Evolutionary conservation across 805 yeast species (phyloP).

Genomic region (Pichia scutulata): DNA sequence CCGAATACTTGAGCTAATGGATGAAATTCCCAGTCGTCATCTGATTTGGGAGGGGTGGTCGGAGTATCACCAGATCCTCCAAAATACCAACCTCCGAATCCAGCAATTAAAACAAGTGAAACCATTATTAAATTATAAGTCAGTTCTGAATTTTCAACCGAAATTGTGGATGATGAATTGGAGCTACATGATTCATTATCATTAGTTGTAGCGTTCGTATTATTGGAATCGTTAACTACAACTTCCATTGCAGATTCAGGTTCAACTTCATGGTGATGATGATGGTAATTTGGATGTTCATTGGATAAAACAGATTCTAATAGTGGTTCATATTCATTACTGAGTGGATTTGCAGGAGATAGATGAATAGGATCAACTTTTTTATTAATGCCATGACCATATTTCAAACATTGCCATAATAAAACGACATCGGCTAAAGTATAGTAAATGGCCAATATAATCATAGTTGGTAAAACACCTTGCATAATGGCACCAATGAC

Average conservation of each 20-base stretch:
- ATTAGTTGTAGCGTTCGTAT: constrained; percentile 28
- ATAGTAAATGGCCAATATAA: constrained; percentile 83
- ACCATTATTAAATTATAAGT: constrained; percentile 46
- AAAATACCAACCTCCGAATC: constrained; percentile 82
- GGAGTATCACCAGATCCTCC: constrained; percentile 21
- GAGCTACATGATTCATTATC: constrained; percentile 18
- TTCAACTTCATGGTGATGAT: constrained; percentile 10
- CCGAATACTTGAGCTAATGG: constrained; percentile 85
- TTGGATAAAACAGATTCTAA: constrained; percentile 51
- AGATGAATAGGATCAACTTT: constrained; percentile 67
- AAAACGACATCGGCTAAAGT: constrained; percentile 85
- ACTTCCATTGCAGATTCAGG: constrained; percentile 18
- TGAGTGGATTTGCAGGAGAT: constrained; percentile 83
- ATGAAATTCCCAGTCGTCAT: constrained; percentile 50
- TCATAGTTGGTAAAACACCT: constrained; percentile 91
- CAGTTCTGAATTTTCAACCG: constrained; percentile 20
- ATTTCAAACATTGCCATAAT: constrained; percentile 73
- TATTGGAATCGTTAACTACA: constrained; percentile 21
- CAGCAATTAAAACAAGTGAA: constrained; percentile 60
- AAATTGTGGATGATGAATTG: not conserved
- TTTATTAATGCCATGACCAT: constrained; percentile 48
- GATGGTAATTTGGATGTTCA: constrained; percentile 20
- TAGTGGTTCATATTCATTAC: constrained; percentile 48
- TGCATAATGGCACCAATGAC: constrained; percentile 87
- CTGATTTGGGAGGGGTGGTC: constrained; percentile 23